A percentile compares a stretch with the other conserved stretches of the same genome.
These are phyloP conservation scores for Nannizziopsis barbatae DNA, from an alignment of 2,329 filamentous ascomycete species.

Conservation along the genomic window DNA sequence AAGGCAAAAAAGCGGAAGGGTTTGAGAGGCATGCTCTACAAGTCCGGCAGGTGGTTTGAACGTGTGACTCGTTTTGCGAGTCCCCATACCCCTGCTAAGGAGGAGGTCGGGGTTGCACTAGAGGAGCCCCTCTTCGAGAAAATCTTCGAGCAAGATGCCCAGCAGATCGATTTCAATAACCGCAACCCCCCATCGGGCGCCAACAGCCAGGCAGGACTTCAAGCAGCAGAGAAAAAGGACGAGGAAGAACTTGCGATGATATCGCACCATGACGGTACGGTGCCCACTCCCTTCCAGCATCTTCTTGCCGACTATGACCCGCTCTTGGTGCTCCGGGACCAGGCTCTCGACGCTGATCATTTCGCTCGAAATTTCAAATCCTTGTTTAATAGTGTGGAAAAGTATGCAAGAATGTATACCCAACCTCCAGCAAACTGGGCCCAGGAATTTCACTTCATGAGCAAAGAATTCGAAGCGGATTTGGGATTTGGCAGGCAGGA, in stretches of 20 bases:
- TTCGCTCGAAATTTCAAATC: constrained; percentile 11
- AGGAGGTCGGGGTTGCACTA: not conserved
- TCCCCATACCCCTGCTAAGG: not conserved
- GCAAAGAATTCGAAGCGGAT: not conserved
- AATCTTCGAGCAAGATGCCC: constrained; percentile 16
- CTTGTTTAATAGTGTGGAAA: not conserved
- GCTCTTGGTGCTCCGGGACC: not conserved
- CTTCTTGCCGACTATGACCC: not conserved
- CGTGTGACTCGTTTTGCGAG: not conserved
- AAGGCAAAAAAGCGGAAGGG: constrained; percentile 13
- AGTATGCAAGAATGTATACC: constrained; percentile 9
- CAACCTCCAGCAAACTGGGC: not conserved
- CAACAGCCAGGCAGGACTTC: not conserved
- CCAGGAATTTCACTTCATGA: not conserved
- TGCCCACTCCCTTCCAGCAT: not conserved
- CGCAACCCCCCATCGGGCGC: not conserved
- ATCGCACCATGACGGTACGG: not conserved
- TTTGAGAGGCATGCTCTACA: not conserved
- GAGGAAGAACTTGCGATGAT: not conserved
- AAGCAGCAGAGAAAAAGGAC: not conserved
- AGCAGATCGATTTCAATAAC: constrained; percentile 7
- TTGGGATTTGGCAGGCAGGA: not conserved
- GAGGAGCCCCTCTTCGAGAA: not conserved
- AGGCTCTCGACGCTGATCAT: constrained; percentile 2
- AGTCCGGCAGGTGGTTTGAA: not conserved